A percentile compares a stretch with the other conserved stretches of the same genome.
Conservation (phyloP, 202 grass and related monocot species). For the Setaria viridis region DNA sequence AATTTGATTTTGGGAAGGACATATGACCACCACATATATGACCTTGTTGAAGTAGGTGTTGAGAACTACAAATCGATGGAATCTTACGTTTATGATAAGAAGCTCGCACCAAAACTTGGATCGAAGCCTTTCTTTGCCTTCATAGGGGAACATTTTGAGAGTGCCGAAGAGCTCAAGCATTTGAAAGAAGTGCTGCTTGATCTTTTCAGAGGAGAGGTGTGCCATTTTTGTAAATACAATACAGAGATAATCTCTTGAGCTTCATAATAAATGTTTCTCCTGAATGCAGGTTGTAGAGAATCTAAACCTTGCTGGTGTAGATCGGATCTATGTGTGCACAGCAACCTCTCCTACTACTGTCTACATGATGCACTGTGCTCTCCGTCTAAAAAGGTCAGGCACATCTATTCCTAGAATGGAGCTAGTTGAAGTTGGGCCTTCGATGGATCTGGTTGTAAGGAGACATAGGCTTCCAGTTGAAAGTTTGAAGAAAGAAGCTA, state of each 20-base stretch:
- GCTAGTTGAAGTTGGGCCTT: constrained; percentile 92
- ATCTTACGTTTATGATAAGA: constrained; percentile 84
- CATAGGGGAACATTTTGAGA: constrained; percentile 86
- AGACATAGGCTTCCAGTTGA: constrained; percentile 69
- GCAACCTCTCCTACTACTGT: constrained; percentile 77
- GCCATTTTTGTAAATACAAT: background rate
- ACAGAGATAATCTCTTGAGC: constrained; percentile 19
- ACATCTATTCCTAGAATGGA: constrained; percentile 90
- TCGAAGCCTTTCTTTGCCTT: constrained; percentile 96
- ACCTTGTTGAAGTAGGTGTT: constrained; percentile 89
- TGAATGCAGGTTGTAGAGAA: constrained; percentile 83
- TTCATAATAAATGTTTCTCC: constrained; percentile 26
- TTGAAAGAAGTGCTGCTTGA: constrained; percentile 94
- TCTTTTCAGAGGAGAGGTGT: constrained; percentile 91
- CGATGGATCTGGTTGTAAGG: constrained; percentile 82
- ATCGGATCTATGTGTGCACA: constrained; percentile 80
- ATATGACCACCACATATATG: constrained; percentile 90
- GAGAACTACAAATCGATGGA: constrained; percentile 81
- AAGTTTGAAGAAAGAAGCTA: constrained; percentile 79
- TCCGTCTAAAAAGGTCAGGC: constrained; percentile 82
- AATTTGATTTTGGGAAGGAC: constrained; percentile 84
- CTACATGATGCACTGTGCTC: constrained; percentile 86
- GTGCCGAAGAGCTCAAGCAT: constrained; percentile 76
- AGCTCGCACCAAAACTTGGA: constrained; percentile 77
- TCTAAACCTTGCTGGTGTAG: constrained; percentile 83